phyloP scores from a whole-genome alignment of 2,329 filamentous ascomycete species.

The Cordyceps pruinosa region DNA sequence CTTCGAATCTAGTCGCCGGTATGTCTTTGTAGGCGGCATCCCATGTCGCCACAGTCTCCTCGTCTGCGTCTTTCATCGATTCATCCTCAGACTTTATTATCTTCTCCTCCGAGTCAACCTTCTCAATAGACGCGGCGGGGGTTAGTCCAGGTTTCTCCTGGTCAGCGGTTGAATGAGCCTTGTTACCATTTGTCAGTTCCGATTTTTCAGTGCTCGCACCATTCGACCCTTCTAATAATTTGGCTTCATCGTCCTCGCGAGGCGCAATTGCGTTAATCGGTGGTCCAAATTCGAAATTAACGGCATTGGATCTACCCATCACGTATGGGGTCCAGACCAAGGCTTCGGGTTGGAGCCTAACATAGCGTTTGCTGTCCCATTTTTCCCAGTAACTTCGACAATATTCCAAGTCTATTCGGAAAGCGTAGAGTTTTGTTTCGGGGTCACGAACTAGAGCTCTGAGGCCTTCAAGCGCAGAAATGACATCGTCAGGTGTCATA shows the following conservation, averaged over 20 bases:
- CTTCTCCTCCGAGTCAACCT: conserved; percentile 26
- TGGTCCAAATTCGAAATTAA: conserved; percentile 76
- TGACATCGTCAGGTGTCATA: conserved; percentile 93
- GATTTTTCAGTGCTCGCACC: conserved; percentile 17
- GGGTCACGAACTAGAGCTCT: conserved; percentile 87
- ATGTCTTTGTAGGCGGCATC: conserved; percentile 47
- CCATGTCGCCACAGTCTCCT: conserved; percentile 34
- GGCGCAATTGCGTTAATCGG: conserved; percentile 80
- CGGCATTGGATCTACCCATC: conserved; percentile 80
- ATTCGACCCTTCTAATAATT: conserved; percentile 27
- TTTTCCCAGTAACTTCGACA: conserved; percentile 83
- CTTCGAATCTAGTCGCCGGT: conserved; percentile 65
- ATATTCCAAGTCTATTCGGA: conserved; percentile 78
- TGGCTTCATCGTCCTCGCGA: conserved; percentile 63
- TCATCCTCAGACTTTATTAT: conserved; percentile 21
- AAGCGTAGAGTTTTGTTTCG: conserved; percentile 78
- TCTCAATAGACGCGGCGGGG: conserved; percentile 18
- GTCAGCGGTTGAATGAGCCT: background rate
- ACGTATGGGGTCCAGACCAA: conserved; percentile 95
- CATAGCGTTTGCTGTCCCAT: conserved; percentile 83
- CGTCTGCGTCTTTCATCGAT: conserved; percentile 21
- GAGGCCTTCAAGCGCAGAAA: conserved; percentile 85
- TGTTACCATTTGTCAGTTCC: conserved; percentile 19
- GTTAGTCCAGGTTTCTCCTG: background rate
- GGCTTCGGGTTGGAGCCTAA: conserved; percentile 70